A percentile compares a stretch with the other conserved stretches of the same genome.
Conservation (phyloP, 2,329 filamentous ascomycete genomes). For the Pseudocercospora fijiensis region DNA sequence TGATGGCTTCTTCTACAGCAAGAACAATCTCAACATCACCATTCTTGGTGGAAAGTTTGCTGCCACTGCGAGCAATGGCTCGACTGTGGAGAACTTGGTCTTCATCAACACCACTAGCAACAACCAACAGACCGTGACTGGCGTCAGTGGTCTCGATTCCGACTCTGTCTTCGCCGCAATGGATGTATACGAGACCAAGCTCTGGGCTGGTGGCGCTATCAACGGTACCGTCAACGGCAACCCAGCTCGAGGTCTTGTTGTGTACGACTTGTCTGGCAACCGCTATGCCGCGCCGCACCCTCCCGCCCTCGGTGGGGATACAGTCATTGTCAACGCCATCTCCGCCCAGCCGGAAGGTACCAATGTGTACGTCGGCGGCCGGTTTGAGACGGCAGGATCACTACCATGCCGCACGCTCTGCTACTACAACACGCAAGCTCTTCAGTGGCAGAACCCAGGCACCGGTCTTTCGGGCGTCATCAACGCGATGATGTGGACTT, state of each 20-base stretch:
- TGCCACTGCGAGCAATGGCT: constrained; percentile 66
- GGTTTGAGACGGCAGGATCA: constrained; percentile 78
- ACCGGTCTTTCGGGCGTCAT: constrained; percentile 69
- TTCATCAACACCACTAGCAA: constrained; percentile 75
- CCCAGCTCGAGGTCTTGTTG: constrained; percentile 69
- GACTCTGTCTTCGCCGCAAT: constrained; percentile 76
- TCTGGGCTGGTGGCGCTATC: constrained; percentile 81
- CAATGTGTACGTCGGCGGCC: constrained; percentile 82
- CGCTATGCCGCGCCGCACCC: constrained; percentile 68
- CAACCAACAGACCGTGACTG: constrained; percentile 44
- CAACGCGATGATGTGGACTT: constrained; percentile 72
- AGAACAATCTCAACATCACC: constrained; percentile 72
- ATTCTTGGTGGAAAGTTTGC: constrained; percentile 85
- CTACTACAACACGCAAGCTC: constrained; percentile 66
- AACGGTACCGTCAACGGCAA: constrained; percentile 66
- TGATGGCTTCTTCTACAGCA: constrained; percentile 73
- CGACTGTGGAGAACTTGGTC: constrained; percentile 73
- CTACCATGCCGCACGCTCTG: constrained; percentile 82
- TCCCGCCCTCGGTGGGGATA: constrained; percentile 67
- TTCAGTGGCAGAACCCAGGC: constrained; percentile 79
- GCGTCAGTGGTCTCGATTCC: constrained; percentile 67
- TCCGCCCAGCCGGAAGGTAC: constrained; percentile 66
- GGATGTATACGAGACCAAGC: constrained; percentile 62
- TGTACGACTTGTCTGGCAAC: constrained; percentile 70
- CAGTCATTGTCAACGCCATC: constrained; percentile 74